A percentile compares a stretch with the other conserved stretches of the same genome.
These are phyloP conservation scores for Syzygium malaccense DNA, from an alignment of 441 rosid genomes.

Conservation along the genomic window DNA sequence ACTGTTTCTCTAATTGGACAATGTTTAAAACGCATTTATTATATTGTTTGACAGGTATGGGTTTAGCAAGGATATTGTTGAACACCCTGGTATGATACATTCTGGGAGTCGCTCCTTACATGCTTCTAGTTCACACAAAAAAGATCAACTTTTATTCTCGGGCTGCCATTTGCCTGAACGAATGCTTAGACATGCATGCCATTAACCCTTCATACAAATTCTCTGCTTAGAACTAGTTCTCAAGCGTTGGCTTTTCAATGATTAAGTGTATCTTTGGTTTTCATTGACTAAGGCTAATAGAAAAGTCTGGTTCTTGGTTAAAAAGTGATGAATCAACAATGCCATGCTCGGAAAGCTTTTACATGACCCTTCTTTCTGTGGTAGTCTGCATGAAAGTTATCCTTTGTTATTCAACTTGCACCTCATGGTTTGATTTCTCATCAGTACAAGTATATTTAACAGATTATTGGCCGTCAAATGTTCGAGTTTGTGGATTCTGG, in stretches of 20 bases:
- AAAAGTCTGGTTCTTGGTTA: neutral
- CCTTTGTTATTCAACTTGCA: neutral
- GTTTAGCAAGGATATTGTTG: slow-evolving; percentile 86
- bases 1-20: neutral
- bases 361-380: neutral
- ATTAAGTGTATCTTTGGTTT: neutral
- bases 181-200: neutral
- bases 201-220: neutral
- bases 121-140: neutral
- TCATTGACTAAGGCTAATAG: neutral
- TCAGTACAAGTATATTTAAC: slow-evolving; percentile 12
- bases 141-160: neutral
- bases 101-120: neutral
- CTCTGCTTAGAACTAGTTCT: neutral
- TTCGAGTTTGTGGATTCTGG: slow-evolving; percentile 83
- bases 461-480: slow-evolving; percentile 88
- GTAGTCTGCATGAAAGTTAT: neutral
- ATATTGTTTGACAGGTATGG: slow-evolving; percentile 61
- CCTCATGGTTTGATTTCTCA: neutral
- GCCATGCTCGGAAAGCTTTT: neutral
- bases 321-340: neutral
- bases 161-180: neutral
- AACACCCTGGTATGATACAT: slow-evolving; percentile 62
- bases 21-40: neutral
- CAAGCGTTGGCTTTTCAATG: neutral